Base-by-base conservation (phyloP, 768 basidiomycete species). In the Suillus fuscotomentosus region DNA sequence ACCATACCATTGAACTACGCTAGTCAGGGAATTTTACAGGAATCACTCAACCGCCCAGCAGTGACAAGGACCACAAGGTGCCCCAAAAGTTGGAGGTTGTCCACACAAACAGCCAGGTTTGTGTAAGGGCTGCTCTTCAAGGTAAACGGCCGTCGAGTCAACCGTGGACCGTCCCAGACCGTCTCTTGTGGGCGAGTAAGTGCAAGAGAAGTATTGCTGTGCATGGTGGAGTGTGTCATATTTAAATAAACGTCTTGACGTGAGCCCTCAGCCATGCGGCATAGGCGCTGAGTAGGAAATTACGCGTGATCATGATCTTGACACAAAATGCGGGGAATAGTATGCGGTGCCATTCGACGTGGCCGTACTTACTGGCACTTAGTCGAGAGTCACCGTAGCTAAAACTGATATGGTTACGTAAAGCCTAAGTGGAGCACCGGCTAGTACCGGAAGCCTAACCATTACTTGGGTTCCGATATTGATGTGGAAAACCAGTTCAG, bases 221-320 rank as follows among this genome's bases (percentile, higher is more conserved):
- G 39, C 24, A 63, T 10, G 17, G 51, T 62, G 64, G 51, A 65
- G 41, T 41, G 11, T 7, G 50, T 51, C 61, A 24, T 62, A 61
- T 65, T 62, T 65, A 55, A 61, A 24, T 27, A 17, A 51, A 36
- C 8, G 31, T 48, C 27, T 50, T 61, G 42, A 22, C 50, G 36
- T 31, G 60, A 5, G 11, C n/a, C 47, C 27, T 31, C 27, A 31
- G 27, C 31, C 5, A 36, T 27, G 60, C 47, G 31, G 60, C 48
- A 34, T 34, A 34, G 17, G 56, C 56, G 56, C 15, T 59, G 24
- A 5, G 15, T 17, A 1, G 24, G 24, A 5, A 34, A 20, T 5
- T 27, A 27, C 24, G 24, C 27, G 1, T 41, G 5, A 41, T 27
- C 38, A 38, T 56, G 22, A 38, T 38, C 14, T 38, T 27, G 17